A percentile compares a stretch with the other conserved stretches of the same genome.
phyloP scores from a whole-genome alignment of 805 yeast species.

The Candida glaebosa region DNA sequence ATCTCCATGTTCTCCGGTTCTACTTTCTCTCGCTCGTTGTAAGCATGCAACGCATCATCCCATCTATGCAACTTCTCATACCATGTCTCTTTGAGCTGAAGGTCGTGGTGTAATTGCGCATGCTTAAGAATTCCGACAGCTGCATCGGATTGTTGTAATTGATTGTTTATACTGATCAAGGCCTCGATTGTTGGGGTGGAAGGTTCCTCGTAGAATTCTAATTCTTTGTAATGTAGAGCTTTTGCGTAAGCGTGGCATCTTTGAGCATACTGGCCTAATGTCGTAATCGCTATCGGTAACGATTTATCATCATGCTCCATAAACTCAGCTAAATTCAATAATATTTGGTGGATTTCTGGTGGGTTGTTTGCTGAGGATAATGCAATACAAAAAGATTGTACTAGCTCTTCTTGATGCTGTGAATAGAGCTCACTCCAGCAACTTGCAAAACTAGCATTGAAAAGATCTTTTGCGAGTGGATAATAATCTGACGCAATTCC shows the following conservation, averaged over 20 bases:
- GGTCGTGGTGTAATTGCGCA: constrained; percentile 85
- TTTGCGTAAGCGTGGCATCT: constrained; percentile 97
- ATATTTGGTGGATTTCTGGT: constrained; percentile 90
- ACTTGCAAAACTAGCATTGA: constrained; percentile 91
- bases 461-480: constrained; percentile 84
- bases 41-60: constrained; percentile 96
- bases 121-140: constrained; percentile 95
- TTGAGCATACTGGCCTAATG: constrained; percentile 89
- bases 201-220: constrained; percentile 92
- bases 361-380: constrained; percentile 88
- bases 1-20: constrained; percentile 77
- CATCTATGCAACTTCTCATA: constrained; percentile 94
- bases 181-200: constrained; percentile 89
- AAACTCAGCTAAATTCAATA: constrained; percentile 87
- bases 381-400: constrained; percentile 81
- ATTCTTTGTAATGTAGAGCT: constrained; percentile 91
- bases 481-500: constrained; percentile 81
- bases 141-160: constrained; percentile 93
- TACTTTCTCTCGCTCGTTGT: constrained; percentile 66
- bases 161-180: constrained; percentile 87
- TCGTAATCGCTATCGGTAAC: constrained; percentile 84
- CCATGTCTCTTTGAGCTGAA: constrained; percentile 96
- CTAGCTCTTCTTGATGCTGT: constrained; percentile 84
- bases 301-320: constrained; percentile 98
- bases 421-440: constrained; percentile 93